Conservation (phyloP, 345 rosid genomes). For the Schrenkiella parvula region DNA sequence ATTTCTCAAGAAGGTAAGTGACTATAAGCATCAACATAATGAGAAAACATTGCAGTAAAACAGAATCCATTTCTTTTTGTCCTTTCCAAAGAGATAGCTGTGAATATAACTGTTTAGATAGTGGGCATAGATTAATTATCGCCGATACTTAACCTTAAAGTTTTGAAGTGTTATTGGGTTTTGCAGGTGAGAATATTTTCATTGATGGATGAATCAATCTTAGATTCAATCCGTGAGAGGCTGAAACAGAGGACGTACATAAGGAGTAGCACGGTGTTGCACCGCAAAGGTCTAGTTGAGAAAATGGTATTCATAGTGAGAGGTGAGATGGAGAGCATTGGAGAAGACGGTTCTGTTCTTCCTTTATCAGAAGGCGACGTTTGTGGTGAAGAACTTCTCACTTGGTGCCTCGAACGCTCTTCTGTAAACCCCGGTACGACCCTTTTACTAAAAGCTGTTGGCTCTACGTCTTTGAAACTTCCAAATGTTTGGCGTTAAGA, state of each 20-base stretch:
- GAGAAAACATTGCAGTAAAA: neutral
- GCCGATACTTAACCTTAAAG: too few species aligned
- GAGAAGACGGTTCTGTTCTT: constrained; percentile 44
- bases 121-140: too few species aligned
- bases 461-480: neutral
- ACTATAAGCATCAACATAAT: too few species aligned
- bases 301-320: constrained; percentile 88
- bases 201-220: constrained; percentile 61
- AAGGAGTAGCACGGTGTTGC: constrained; percentile 53
- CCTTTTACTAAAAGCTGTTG: too few species aligned
- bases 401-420: constrained; percentile 87
- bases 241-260: constrained; percentile 69
- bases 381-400: constrained; percentile 87
- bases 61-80: neutral
- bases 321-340: constrained; percentile 70
- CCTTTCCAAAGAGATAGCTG: neutral
- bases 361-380: constrained; percentile 67
- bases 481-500: neutral
- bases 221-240: constrained; percentile 73
- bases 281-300: constrained; percentile 54
- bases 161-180: too few species aligned
- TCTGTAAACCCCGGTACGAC: constrained; percentile 51
- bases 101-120: neutral
- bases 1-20: constrained; percentile 67
- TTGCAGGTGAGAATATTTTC: constrained; percentile 80